Evolutionary conservation across 1,284 basidiomycete species (phyloP).

Genomic region (Leccinum subspadiceum): DNA sequence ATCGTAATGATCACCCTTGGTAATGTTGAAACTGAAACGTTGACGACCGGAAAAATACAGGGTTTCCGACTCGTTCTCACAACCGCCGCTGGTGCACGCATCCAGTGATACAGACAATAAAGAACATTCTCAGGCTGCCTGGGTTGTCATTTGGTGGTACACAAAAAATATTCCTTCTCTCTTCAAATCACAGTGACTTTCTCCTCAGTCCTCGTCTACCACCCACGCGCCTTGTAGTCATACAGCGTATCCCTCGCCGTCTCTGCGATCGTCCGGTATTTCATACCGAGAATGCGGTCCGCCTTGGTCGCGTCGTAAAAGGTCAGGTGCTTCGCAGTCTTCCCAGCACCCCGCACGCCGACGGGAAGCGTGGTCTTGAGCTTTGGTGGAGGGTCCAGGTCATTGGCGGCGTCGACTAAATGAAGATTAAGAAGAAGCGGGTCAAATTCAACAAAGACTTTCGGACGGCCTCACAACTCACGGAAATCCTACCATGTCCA

Average conservation of each 20-base stretch:
- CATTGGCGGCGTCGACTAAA: background rate
- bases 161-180: no score
- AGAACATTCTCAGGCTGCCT: no score
- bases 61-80: no score
- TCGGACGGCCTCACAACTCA: background rate
- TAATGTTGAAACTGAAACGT: background rate
- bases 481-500: background rate
- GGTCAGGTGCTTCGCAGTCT: background rate
- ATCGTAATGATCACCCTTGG: conserved; percentile 55
- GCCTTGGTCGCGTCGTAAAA: background rate
- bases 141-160: no score
- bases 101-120: no score
- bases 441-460: no score
- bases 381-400: background rate
- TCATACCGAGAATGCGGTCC: background rate
- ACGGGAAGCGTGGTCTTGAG: background rate
- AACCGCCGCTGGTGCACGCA: no score
- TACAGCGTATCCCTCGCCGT: background rate
- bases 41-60: no score
- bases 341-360: background rate
- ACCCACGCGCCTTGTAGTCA: background rate
- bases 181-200: no score
- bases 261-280: background rate
- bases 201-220: background rate
- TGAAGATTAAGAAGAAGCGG: no score